A percentile compares a stretch with the other conserved stretches of the same genome.
Evolutionary conservation across 192 early-diverging fungal genomes (phyloP).

Genomic region (Entrophospora sp.): DNA sequence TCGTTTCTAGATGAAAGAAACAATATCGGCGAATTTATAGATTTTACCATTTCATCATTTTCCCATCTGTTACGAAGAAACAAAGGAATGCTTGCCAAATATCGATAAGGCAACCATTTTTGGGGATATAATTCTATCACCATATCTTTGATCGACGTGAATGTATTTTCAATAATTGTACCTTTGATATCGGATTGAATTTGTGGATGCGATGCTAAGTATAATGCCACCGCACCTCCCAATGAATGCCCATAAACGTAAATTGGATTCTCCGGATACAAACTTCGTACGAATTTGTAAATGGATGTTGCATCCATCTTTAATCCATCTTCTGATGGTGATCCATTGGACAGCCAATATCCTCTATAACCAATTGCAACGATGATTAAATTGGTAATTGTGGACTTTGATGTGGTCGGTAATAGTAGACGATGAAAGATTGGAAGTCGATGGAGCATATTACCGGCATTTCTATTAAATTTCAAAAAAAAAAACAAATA

Average conservation of each 20-base stretch:
- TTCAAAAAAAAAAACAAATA: neutral
- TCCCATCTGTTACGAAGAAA: conserved; percentile 32
- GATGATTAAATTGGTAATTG: conserved; percentile 22
- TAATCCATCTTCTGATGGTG: conserved; percentile 28
- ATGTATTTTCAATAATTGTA: conserved; percentile 37
- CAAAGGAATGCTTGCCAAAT: conserved; percentile 20
- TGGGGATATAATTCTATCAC: conserved; percentile 27
- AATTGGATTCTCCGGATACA: conserved; percentile 16
- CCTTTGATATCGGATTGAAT: conserved; percentile 18
- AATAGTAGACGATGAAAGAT: conserved; percentile 23
- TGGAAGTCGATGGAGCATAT: conserved; percentile 27
- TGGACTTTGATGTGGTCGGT: neutral
- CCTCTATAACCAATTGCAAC: conserved; percentile 31
- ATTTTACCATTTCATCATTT: conserved; percentile 13
- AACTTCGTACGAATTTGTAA: conserved; percentile 5
- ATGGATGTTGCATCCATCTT: conserved; percentile 25
- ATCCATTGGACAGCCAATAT: conserved; percentile 28
- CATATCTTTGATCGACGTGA: conserved; percentile 31
- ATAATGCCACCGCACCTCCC: conserved; percentile 29
- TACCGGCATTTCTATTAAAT: conserved; percentile 30
- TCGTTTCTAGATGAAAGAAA: conserved; percentile 31
- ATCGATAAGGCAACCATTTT: conserved; percentile 29
- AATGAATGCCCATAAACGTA: conserved; percentile 33
- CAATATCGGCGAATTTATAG: conserved; percentile 22
- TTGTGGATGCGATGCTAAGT: conserved; percentile 20